Evolutionary conservation across 768 basidiomycete genomes (phyloP).

Genomic region (Tubosaeta sp.): DNA sequence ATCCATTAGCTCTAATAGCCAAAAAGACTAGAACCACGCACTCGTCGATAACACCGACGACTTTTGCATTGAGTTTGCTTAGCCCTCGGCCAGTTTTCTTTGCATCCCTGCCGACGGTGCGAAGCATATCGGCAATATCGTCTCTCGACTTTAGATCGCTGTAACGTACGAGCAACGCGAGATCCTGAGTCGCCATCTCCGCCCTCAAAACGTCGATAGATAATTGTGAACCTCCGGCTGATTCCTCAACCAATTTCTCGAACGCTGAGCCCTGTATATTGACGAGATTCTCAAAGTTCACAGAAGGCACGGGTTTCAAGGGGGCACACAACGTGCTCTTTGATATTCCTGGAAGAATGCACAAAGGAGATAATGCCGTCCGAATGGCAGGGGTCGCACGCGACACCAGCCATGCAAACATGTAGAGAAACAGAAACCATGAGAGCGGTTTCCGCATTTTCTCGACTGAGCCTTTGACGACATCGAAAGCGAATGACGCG

Average conservation of each 20-base stretch:
- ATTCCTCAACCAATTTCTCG: constrained; percentile 57
- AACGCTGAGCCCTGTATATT: constrained; percentile 59
- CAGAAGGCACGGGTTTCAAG: constrained; percentile 26
- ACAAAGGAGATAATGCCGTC: constrained; percentile 53
- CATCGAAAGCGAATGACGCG: constrained; percentile 41
- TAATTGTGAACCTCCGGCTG: constrained; percentile 54
- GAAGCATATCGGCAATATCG: constrained; percentile 47
- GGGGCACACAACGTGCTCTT: constrained; percentile 40
- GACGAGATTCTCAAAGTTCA: constrained; percentile 60
- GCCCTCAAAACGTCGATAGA: constrained; percentile 70
- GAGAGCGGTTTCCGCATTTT: constrained; percentile 56
- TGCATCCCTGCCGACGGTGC: constrained; percentile 56
- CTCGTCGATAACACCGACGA: constrained; percentile 75
- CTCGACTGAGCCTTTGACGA: constrained; percentile 43
- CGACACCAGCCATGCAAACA: constrained; percentile 44
- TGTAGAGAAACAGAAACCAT: constrained; percentile 46
- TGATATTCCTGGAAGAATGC: constrained; percentile 58
- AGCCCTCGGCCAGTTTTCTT: constrained; percentile 56
- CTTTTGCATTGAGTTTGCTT: constrained; percentile 58
- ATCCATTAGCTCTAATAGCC: constrained; percentile 1
- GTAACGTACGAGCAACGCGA: constrained; percentile 55
- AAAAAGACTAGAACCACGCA: constrained; percentile 29
- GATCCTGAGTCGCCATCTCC: constrained; percentile 71
- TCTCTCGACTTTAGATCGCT: constrained; percentile 63
- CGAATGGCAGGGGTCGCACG: constrained; percentile 41